Evolutionary conservation across 805 yeast species (phyloP), one percentile per base, ranked within the genome.

Genomic region (Starmerella lactis-condensi): DNA sequence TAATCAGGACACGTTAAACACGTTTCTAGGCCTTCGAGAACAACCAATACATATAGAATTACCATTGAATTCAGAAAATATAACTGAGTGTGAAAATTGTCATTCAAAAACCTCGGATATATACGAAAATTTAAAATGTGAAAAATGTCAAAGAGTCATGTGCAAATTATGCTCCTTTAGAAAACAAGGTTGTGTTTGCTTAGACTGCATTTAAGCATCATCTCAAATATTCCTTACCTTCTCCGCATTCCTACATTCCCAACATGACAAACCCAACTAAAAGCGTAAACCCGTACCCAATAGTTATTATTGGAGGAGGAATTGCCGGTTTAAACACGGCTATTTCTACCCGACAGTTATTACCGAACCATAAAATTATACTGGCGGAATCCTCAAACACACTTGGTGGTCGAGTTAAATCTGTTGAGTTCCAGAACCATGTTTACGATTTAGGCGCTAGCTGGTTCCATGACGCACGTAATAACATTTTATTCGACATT

Each of bases 381-480:
- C 43, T 77, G 1, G 33, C 77, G 8, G 91, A 76, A 41, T 79
- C 81, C 0, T 64, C 75, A 42, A 61, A 61, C 36, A 51, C 75
- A 26, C 43, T 72, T 2, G 89, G 89, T 6, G 91, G 91, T 1
- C 51, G 89, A 35, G 48, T 72, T 5, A 40, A 53, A 9, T 70
- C 76, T 0, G 61, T 59, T 29, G 6, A 37, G 32, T 24, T 49
- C 44, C 9, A 32, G 42, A 13, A 44, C 51, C 28, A 22, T n/a
- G 37, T 45, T 4, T 73, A 75, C 43, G 92, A 79, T 48, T 40
- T 78, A 13, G 93, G 93, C 1, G 93, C 91, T 0, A 65, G 81
- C 6, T 81, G 93, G 93, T 75, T 75, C 43, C 93, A 81, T 46
- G 93, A 79, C 42, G 67, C 79, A 0, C 52, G 77, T 26, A 59